Percentiles rank a stretch among this genome's conserved stretches.
Evolutionary conservation across 2,329 filamentous ascomycete genomes (phyloP).

Genomic region (Fusarium scirpi): DNA sequence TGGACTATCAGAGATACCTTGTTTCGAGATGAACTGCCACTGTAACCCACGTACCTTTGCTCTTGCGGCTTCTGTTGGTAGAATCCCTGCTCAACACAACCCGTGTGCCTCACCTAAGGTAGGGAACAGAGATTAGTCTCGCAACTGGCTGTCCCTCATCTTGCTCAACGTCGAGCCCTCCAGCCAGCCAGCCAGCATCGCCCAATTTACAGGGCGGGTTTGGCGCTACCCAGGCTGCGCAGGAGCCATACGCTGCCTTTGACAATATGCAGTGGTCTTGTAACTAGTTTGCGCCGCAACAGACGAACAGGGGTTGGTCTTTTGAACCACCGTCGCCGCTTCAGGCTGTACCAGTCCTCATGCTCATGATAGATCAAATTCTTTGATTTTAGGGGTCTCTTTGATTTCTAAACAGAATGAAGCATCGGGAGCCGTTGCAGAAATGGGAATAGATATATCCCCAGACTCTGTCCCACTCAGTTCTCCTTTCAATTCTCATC

Average conservation of each 20-base stretch:
- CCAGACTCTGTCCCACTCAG: background rate
- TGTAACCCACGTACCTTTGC: background rate
- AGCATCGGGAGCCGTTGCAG: background rate
- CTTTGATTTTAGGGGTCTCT: no score
- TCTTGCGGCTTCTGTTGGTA: background rate
- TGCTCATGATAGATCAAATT: background rate
- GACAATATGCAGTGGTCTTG: fast-evolving
- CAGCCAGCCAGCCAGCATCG: background rate
- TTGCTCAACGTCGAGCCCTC: background rate
- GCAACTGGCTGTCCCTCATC: background rate
- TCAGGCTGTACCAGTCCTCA: background rate
- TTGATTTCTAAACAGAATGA: background rate
- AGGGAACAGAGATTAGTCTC: background rate
- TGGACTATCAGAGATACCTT: background rate
- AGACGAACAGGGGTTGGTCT: background rate
- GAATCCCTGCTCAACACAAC: background rate
- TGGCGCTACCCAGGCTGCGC: background rate
- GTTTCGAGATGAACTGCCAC: background rate
- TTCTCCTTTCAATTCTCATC: background rate
- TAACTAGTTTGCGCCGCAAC: background rate
- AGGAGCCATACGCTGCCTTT: background rate
- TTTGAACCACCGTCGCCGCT: background rate
- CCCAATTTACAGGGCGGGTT: background rate
- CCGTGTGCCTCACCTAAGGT: background rate
- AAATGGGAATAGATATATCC: background rate